Conservation (phyloP, 305 asterid species). For the Fraxinus xanthoxyloides region DNA sequence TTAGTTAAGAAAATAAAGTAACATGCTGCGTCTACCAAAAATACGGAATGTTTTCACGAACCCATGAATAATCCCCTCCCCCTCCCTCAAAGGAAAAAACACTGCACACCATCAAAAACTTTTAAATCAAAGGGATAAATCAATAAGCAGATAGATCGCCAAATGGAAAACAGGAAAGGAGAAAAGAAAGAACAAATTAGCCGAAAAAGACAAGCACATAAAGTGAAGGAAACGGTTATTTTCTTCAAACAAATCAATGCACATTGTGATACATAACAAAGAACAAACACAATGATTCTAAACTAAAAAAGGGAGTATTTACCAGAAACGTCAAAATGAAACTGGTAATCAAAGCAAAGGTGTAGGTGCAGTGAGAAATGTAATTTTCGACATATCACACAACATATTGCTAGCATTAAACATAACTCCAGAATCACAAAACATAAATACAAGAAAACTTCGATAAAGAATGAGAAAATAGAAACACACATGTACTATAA, state of each 20-base stretch:
- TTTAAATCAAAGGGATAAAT: not conserved
- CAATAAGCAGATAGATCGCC: not conserved
- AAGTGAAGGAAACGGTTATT: not conserved
- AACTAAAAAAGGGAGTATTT: not conserved
- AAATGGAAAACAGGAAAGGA: not conserved
- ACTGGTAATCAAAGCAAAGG: conserved; percentile 12
- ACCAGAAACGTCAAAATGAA: conserved; percentile 4
- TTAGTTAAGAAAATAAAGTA: not conserved
- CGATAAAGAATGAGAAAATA: conserved; percentile 11
- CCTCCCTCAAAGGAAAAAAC: not conserved
- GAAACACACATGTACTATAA: conserved; percentile 9
- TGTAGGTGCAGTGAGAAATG: conserved; percentile 13
- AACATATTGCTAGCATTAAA: conserved; percentile 10
- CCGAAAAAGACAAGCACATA: not conserved
- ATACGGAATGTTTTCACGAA: conserved; percentile 8
- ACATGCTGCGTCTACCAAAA: not conserved
- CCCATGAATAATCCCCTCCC: not conserved
- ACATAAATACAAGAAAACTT: conserved; percentile 9
- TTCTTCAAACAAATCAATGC: not conserved
- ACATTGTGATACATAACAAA: not conserved
- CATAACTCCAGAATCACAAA: conserved; percentile 3
- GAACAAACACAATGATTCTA: not conserved
- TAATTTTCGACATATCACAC: conserved; percentile 2
- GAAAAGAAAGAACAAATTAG: not conserved
- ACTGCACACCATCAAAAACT: not conserved